Conservation (phyloP, 164 flowering plant genomes). For the Aristolochia californica region DNA sequence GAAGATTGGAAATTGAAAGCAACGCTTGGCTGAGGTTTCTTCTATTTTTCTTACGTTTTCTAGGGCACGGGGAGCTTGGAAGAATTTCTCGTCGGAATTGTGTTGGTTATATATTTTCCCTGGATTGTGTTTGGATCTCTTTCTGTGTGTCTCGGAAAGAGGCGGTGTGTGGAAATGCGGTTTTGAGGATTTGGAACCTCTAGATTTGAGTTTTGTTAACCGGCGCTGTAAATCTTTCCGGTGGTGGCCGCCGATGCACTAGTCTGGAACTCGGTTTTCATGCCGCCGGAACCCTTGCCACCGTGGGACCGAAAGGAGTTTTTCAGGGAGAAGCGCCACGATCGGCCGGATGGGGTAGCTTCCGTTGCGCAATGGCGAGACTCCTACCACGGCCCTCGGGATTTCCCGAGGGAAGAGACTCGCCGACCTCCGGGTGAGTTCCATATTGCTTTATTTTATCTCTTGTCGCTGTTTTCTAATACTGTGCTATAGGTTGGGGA, state of each 20-base stretch:
- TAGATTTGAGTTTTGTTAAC: neutral
- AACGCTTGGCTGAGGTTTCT: no score
- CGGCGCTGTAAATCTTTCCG: neutral
- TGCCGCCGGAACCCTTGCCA: slow-evolving; percentile 90
- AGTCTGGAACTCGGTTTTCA: slow-evolving; percentile 25
- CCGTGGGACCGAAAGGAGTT: slow-evolving; percentile 84
- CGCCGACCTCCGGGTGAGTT: slow-evolving; percentile 57
- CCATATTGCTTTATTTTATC: neutral
- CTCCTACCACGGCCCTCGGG: slow-evolving; percentile 31
- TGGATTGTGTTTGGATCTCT: no score
- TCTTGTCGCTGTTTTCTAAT: slow-evolving; percentile 2
- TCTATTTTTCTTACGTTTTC: no score
- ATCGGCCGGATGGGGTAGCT: slow-evolving; percentile 29
- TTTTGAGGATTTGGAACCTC: neutral
- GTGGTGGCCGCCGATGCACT: slow-evolving; percentile 28
- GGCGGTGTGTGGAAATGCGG: neutral
- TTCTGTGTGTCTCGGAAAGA: neutral
- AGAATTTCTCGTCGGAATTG: no score
- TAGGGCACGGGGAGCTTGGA: no score
- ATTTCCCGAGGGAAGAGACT: slow-evolving; percentile 34
- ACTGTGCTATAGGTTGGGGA: neutral
- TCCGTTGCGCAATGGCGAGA: slow-evolving; percentile 59
- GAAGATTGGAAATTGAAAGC: no score
- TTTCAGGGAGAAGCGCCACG: slow-evolving; percentile 66
- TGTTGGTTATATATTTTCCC: no score